Conservation (phyloP, 371 early-diverging fungal species). For the Mortierella sp. region DNA sequence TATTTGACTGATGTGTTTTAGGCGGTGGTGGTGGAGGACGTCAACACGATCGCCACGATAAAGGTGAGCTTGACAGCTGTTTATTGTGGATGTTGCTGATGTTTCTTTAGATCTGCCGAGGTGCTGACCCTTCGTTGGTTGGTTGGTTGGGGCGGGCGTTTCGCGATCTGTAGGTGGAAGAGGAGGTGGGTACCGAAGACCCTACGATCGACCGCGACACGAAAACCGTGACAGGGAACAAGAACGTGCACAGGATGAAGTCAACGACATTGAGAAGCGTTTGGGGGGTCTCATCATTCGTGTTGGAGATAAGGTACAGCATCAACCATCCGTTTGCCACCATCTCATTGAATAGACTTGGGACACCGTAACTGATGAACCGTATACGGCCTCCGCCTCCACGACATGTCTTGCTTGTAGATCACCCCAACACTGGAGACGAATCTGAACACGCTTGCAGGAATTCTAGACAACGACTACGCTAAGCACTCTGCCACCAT, state of each 20-base stretch:
- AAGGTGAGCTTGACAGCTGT: background rate
- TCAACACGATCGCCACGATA: constrained; percentile 13
- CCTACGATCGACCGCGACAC: constrained; percentile 42
- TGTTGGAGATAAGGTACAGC: constrained; percentile 77
- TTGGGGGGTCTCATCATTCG: constrained; percentile 79
- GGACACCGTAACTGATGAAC: too few relatives aligned
- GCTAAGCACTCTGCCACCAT: constrained; percentile 72
- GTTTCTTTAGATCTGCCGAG: too few relatives aligned
- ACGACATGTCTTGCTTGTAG: constrained; percentile 53
- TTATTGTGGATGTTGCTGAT: background rate
- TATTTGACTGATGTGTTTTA: background rate
- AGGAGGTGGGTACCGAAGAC: constrained; percentile 12
- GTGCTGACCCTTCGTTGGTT: too few relatives aligned
- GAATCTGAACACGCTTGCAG: constrained; percentile 76
- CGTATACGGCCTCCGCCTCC: too few relatives aligned
- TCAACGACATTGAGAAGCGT: constrained; percentile 74
- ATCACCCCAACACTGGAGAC: constrained; percentile 66
- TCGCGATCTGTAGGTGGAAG: constrained; percentile 23
- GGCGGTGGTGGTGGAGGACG: constrained; percentile 15
- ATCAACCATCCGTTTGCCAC: background rate
- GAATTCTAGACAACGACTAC: constrained; percentile 76
- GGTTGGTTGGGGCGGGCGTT: too few relatives aligned
- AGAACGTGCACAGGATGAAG: constrained; percentile 60
- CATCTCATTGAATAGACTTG: background rate
- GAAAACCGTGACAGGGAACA: constrained; percentile 44